Percentiles rank a stretch among this genome's conserved stretches.
Evolutionary conservation across 2,329 filamentous ascomycete species (phyloP).

Genomic region (Fusarium tuaranense): DNA sequence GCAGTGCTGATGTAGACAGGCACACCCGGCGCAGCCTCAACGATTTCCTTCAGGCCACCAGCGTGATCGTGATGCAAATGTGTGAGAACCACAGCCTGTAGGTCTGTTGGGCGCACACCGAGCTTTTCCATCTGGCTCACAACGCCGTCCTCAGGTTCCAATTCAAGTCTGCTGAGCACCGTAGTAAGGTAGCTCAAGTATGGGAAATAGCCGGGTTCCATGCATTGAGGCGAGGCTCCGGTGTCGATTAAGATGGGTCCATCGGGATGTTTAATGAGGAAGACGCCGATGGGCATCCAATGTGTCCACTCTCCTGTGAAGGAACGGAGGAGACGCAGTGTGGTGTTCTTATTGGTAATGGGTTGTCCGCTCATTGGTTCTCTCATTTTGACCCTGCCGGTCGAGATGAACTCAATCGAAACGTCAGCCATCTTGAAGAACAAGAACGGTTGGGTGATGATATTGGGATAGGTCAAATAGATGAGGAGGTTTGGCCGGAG

Average conservation of each 20-base stretch:
- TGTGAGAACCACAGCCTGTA: not conserved
- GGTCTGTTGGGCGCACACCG: not conserved
- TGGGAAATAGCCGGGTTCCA: not conserved
- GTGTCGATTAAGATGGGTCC: not conserved
- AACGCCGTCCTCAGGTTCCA: not conserved
- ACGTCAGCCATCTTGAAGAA: not conserved
- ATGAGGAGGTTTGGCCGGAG: too few relatives aligned
- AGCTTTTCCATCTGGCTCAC: not conserved
- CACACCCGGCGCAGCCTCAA: not conserved
- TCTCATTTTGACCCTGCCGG: not conserved
- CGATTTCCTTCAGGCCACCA: not conserved
- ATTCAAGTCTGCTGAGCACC: not conserved
- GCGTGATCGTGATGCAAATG: not conserved
- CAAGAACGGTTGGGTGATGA: not conserved
- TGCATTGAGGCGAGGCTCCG: not conserved
- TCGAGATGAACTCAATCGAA: not conserved
- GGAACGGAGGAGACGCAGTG: not conserved
- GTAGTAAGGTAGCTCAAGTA: not conserved
- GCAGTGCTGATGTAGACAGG: not conserved
- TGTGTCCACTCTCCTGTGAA: not conserved
- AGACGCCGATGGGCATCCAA: not conserved
- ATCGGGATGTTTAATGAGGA: not conserved
- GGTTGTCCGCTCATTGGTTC: not conserved
- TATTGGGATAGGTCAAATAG: not conserved
- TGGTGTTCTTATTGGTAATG: not conserved